Base-by-base conservation (phyloP, 2,329 filamentous ascomycete species). In the Trichoderma semiorbis region DNA sequence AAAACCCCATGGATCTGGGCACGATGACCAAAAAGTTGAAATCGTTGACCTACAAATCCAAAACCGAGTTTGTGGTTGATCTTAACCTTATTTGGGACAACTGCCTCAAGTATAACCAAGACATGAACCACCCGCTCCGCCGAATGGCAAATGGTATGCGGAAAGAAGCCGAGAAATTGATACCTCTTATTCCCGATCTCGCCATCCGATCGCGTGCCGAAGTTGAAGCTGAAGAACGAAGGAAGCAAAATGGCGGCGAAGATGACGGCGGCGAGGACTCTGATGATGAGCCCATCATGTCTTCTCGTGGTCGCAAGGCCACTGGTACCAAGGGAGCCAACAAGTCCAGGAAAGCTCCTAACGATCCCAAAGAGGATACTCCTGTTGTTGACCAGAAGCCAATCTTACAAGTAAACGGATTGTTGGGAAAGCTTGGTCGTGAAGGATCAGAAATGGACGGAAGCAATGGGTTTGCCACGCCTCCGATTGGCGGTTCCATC, bases 11-110 rank as follows among this genome's bases (percentile, higher is more conserved):
- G 96, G 96, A 99, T 80, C 90, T 99, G 71, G 96, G 96, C 47
- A 92, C 91, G 62, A 98, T 99, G 94, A 97, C 97, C 74, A 99
- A 99, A 84, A 99, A 98, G 84, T 89, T 99, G 69, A 95, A 95
- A 79, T 87, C 88, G 11, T 83, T 94, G 43, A 87, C 87, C 47
- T 96, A 93, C 83, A 95, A 93, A 79, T 95, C 92, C 61, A 99
- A 99, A 83, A 89, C 93, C 73, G 96, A 99, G 28, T 99, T 99
- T 75, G 94, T 98, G 30, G 89, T 92, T 36, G 96, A 99, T 79
- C 86, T 99, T 11, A 95, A 97, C 79, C 84, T 98, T 65, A 98
- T 99, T 67, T 99, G 96, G 96, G 90, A 94, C 71, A 99, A 99
- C 79, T 99, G 96, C 80, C 85, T 99, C 70, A 94, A 92, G 77